These are phyloP conservation scores for Reticulascus tulasneorum DNA, from an alignment of 2,329 filamentous ascomycete species.

Conservation along the genomic window DNA sequence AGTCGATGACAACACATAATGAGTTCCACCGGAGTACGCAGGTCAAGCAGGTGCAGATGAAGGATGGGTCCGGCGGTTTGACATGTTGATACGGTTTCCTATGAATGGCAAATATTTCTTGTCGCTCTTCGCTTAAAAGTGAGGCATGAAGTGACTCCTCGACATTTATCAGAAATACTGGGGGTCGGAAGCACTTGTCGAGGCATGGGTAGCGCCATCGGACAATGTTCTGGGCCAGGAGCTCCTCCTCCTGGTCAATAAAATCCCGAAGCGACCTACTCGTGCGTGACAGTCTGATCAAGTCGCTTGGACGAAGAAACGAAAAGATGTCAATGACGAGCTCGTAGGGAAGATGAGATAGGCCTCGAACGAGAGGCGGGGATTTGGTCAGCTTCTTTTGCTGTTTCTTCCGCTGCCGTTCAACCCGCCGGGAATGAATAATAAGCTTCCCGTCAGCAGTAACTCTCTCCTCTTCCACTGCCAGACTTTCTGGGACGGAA, in stretches of 20 bases:
- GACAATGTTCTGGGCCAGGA: slow-evolving; percentile 41
- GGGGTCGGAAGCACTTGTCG: slow-evolving; percentile 46
- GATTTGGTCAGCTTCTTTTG: slow-evolving; percentile 7
- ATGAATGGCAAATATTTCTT: slow-evolving; percentile 40
- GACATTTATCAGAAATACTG: slow-evolving; percentile 38
- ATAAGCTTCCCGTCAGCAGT: slow-evolving; percentile 7
- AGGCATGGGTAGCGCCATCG: slow-evolving; percentile 45
- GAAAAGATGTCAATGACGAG: slow-evolving; percentile 43
- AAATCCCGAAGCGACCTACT: slow-evolving; percentile 37
- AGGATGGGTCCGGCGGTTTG: slow-evolving; percentile 35
- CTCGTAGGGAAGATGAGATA: slow-evolving; percentile 50
- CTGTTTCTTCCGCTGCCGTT: slow-evolving; percentile 9
- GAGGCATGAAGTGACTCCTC: slow-evolving; percentile 30
- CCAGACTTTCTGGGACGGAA: not conserved
- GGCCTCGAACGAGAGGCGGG: slow-evolving; percentile 18
- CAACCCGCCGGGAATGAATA: slow-evolving; percentile 12
- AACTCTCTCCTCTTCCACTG: slow-evolving; percentile 3
- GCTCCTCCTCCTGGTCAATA: slow-evolving; percentile 36
- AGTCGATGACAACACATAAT: slow-evolving; percentile 49
- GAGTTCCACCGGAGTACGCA: slow-evolving; percentile 55
- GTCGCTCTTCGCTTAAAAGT: slow-evolving; percentile 36
- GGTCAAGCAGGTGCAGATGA: slow-evolving; percentile 54
- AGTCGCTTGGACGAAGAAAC: slow-evolving; percentile 45
- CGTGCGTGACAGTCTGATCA: slow-evolving; percentile 40
- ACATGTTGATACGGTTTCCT: slow-evolving; percentile 52